Evolutionary conservation across 2,329 filamentous ascomycete species (phyloP).

Genomic region (Ilyonectria destructans): DNA sequence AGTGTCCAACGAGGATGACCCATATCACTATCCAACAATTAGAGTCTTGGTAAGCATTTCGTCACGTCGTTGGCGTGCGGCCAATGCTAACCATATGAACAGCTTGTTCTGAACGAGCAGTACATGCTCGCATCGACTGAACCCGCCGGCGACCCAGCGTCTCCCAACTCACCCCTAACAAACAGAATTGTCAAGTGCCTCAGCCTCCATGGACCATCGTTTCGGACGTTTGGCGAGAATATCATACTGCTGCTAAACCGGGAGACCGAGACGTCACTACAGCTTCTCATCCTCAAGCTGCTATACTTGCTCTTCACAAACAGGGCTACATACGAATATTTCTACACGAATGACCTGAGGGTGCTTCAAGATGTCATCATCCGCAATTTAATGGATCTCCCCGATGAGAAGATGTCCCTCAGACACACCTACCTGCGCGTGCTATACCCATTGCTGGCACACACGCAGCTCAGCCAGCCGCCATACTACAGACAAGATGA

Average conservation of each 20-base stretch:
- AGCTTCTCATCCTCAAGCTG: slow-evolving; percentile 96
- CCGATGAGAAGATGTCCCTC: slow-evolving; percentile 83
- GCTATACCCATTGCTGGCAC: slow-evolving; percentile 88
- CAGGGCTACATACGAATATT: slow-evolving; percentile 93
- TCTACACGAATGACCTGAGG: slow-evolving; percentile 97
- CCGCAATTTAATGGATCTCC: slow-evolving; percentile 95
- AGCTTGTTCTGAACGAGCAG: slow-evolving; percentile 98
- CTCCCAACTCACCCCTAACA: slow-evolving; percentile 74
- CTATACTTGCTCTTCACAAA: slow-evolving; percentile 97
- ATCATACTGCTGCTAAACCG: slow-evolving; percentile 95
- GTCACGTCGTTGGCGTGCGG: not conserved
- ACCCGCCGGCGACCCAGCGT: slow-evolving; percentile 56
- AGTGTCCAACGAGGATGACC: slow-evolving; percentile 90
- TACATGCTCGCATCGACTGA: slow-evolving; percentile 88
- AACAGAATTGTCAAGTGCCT: slow-evolving; percentile 96
- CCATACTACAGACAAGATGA: slow-evolving; percentile 95
- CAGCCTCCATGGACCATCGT: slow-evolving; percentile 83
- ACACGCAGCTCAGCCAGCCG: slow-evolving; percentile 90
- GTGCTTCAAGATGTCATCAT: slow-evolving; percentile 97
- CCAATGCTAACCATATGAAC: slow-evolving; percentile 38
- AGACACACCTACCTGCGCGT: slow-evolving; percentile 97
- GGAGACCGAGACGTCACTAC: slow-evolving; percentile 93
- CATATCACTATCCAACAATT: slow-evolving; percentile 96
- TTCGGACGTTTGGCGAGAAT: slow-evolving; percentile 97
- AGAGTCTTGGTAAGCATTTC: slow-evolving; percentile 82